Evolutionary conservation across 2,329 filamentous ascomycete genomes (phyloP).

Genomic region (Hyphodiscus sp.): DNA sequence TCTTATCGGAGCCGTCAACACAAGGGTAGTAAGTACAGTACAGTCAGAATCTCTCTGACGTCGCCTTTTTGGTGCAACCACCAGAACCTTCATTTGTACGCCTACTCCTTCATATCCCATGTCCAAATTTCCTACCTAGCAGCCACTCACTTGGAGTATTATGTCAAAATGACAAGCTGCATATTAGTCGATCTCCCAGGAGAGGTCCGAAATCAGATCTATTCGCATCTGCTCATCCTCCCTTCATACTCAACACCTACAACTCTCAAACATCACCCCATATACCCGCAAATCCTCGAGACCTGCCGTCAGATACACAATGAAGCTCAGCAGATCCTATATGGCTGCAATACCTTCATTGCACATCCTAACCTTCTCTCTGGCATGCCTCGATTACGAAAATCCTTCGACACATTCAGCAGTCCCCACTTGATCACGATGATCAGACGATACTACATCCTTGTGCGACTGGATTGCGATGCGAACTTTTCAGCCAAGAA

Average conservation of each 20-base stretch:
- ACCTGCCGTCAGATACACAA: constrained; percentile 17
- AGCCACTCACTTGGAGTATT: too few species aligned
- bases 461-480: constrained; percentile 43
- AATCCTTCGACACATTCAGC: constrained; percentile 31
- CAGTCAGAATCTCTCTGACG: too few species aligned
- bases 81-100: not conserved
- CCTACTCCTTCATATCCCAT: not conserved
- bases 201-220: constrained; percentile 56
- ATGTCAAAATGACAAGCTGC: constrained; percentile 15
- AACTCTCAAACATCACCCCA: constrained; percentile 16
- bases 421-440: constrained; percentile 26
- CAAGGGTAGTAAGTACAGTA: too few species aligned
- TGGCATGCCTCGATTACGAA: constrained; percentile 36
- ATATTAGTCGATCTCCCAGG: constrained; percentile 40
- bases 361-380: constrained; percentile 42
- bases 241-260: constrained; percentile 15
- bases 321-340: constrained; percentile 36
- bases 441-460: constrained; percentile 39
- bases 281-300: constrained; percentile 28
- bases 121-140: not conserved
- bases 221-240: constrained; percentile 25
- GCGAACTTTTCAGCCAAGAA: constrained; percentile 36
- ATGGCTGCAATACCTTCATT: constrained; percentile 42
- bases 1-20: too few species aligned
- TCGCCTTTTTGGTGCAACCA: not conserved